Percentiles rank a stretch among this genome's conserved stretches.
Evolutionary conservation across 1,284 basidiomycete genomes (phyloP).

Genomic region (Ceratobasidium sp.): DNA sequence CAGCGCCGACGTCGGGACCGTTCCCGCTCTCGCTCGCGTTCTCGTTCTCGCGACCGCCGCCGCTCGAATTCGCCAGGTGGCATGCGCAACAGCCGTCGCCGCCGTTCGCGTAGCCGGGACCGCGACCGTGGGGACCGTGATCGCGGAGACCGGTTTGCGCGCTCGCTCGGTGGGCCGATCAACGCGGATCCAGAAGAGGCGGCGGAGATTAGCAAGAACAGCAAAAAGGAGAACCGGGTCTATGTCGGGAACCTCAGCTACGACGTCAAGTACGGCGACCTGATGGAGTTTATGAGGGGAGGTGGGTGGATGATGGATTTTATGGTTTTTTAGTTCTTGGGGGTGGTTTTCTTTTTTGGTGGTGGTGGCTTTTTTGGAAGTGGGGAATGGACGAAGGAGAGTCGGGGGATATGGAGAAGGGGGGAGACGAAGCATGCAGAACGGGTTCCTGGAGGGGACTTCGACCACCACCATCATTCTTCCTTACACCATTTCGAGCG

Average conservation of each 20-base stretch:
- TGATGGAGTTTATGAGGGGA: constrained; percentile 99
- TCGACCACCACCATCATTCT: constrained; percentile 42
- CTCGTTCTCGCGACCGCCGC: constrained; percentile 64
- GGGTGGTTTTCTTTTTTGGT: constrained; percentile 57
- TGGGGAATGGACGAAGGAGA: constrained; percentile 20
- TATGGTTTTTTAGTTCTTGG: constrained; percentile 60
- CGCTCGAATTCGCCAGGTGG: constrained; percentile 70
- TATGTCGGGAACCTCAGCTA: constrained; percentile 99
- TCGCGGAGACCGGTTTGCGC: constrained; percentile 53
- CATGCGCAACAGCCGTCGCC: constrained; percentile 66
- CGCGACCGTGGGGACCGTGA: constrained; percentile 63
- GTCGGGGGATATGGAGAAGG: constrained; percentile 13
- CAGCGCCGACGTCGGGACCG: constrained; percentile 53
- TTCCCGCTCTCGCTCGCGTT: constrained; percentile 68
- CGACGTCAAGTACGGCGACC: constrained; percentile 96
- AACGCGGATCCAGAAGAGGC: constrained; percentile 92
- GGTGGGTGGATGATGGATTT: constrained; percentile 88
- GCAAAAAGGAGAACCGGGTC: constrained; percentile 97
- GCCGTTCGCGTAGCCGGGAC: constrained; percentile 66
- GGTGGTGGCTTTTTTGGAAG: constrained; percentile 23
- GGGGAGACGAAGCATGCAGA: constrained; percentile 7
- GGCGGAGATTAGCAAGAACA: constrained; percentile 89
- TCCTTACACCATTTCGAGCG: constrained; percentile 39
- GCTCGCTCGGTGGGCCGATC: constrained; percentile 88
- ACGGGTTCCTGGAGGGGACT: constrained; percentile 43